Conservation (phyloP, 2,329 filamentous ascomycete species). For the Diplodia scrobiculata region DNA sequence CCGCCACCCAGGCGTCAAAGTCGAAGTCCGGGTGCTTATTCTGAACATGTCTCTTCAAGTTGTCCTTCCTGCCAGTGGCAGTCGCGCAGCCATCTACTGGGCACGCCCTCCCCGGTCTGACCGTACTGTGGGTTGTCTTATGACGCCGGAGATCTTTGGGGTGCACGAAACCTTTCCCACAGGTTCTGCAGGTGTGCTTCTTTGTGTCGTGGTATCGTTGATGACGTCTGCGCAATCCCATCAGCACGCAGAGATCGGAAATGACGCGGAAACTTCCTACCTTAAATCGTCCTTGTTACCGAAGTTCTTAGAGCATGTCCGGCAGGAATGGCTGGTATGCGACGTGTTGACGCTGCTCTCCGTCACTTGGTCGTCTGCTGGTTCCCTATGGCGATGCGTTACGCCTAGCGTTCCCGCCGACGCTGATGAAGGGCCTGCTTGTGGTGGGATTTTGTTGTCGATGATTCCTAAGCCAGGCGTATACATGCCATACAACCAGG, state of each 20-base stretch:
- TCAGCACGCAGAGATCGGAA: background rate
- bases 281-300: conserved; percentile 12
- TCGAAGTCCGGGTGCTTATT: conserved; percentile 12
- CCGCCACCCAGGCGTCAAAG: background rate
- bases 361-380: background rate
- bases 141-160: conserved; percentile 25
- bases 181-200: background rate
- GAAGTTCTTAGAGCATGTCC: conserved; percentile 1
- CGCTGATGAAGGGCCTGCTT: background rate
- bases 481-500: conserved; percentile 4
- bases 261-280: background rate
- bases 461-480: background rate
- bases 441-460: background rate
- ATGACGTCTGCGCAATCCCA: conserved; percentile 7
- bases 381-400: background rate
- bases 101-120: background rate
- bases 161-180: conserved; percentile 18
- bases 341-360: conserved; percentile 19
- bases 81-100: background rate
- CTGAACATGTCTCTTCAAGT: conserved; percentile 11
- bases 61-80: conserved; percentile 2
- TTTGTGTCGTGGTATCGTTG: conserved; percentile 7
- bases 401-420: background rate
- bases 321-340: background rate
- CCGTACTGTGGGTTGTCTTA: background rate